These are phyloP conservation scores for Roridomyces roridus DNA, from an alignment of 768 basidiomycete genomes.

Conservation along the genomic window DNA sequence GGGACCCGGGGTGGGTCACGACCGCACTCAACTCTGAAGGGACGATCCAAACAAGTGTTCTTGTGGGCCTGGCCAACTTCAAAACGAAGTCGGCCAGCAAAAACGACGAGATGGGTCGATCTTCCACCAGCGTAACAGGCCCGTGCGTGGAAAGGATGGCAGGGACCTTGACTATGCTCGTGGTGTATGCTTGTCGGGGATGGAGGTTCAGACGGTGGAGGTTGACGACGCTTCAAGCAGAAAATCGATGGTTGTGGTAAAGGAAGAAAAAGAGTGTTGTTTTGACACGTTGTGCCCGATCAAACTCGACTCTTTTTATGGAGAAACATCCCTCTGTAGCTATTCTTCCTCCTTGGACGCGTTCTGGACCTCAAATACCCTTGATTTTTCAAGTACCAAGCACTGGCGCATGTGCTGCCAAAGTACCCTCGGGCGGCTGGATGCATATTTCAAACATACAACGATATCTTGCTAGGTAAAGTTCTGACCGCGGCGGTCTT, in stretches of 20 bases:
- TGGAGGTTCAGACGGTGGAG: too few species aligned
- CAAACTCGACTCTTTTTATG: constrained; percentile 14
- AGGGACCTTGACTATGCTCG: constrained; percentile 73
- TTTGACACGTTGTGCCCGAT: too few species aligned
- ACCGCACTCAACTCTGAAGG: constrained; percentile 68
- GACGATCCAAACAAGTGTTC: constrained; percentile 50
- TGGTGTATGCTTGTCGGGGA: too few species aligned
- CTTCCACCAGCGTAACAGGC: constrained; percentile 81
- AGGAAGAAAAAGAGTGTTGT: not conserved
- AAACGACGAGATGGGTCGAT: constrained; percentile 46
- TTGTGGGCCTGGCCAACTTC: constrained; percentile 53
- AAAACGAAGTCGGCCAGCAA: constrained; percentile 64
- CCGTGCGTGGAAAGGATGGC: constrained; percentile 44
- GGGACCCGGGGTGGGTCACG: constrained; percentile 27
- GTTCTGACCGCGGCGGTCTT: constrained; percentile 15
- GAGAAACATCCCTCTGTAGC: constrained; percentile 33
- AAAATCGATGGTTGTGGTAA: too few species aligned
- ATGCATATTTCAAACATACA: constrained; percentile 76
- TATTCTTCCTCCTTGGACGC: not conserved
- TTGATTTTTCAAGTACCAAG: constrained; percentile 45
- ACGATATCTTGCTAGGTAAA: constrained; percentile 75
- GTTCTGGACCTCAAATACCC: not conserved
- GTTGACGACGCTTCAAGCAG: too few species aligned
- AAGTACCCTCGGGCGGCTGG: constrained; percentile 71
- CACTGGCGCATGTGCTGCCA: constrained; percentile 50